Evolutionary conservation across 495 filamentous ascomycete species (phyloP).

Genomic region (Niebla homalea): DNA sequence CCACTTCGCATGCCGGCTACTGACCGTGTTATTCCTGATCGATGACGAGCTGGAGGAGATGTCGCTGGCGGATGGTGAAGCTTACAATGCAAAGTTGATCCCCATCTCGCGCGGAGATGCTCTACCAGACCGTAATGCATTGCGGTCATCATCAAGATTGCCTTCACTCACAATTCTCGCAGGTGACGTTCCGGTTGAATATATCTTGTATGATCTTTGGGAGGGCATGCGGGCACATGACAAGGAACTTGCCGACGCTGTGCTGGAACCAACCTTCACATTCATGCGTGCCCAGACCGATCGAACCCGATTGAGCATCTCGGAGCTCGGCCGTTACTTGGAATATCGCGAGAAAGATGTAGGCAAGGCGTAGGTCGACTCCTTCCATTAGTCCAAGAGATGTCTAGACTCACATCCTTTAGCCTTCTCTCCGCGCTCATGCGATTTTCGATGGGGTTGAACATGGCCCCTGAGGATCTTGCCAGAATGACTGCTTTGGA

Average conservation of each 20-base stretch:
- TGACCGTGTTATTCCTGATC: conserved; percentile 24
- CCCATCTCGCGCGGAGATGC: conserved; percentile 18
- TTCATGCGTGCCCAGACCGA: conserved; percentile 31
- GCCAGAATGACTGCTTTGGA: too few species aligned
- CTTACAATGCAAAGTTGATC: conserved; percentile 27
- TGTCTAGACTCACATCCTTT: too few species aligned
- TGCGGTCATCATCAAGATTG: too few species aligned
- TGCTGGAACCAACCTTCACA: conserved; percentile 24
- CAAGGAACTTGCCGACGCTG: conserved; percentile 19
- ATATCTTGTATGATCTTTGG: conserved; percentile 28
- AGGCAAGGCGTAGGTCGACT: too few species aligned
- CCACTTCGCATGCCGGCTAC: conserved; percentile 20
- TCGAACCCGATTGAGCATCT: too few species aligned
- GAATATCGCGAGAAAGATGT: too few species aligned
- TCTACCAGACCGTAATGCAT: conserved; percentile 1
- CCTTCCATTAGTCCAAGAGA: too few species aligned
- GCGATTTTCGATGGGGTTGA: too few species aligned
- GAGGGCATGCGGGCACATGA: conserved; percentile 24
- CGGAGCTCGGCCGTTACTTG: too few species aligned
- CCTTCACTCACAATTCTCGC: too few species aligned
- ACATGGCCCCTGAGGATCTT: too few species aligned
- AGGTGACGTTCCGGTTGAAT: conserved; percentile 28
- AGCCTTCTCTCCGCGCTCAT: too few species aligned
- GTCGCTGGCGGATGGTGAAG: conserved; percentile 26
- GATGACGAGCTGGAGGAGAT: conserved; percentile 31